These are phyloP conservation scores for Metarhizium album DNA, from an alignment of 2,329 filamentous ascomycete species.

Conservation along the genomic window DNA sequence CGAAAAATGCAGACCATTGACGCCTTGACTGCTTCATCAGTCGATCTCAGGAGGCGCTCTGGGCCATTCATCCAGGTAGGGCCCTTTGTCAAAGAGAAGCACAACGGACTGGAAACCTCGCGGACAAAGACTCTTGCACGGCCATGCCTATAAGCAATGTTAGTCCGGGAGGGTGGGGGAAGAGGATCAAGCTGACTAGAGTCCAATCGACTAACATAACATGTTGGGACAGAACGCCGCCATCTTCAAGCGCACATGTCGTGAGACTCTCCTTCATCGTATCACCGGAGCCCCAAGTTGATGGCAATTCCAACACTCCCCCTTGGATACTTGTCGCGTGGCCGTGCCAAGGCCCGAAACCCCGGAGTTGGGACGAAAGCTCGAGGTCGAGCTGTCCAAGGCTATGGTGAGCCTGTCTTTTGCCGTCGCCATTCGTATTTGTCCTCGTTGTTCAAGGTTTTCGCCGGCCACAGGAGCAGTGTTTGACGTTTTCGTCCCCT, in stretches of 20 bases:
- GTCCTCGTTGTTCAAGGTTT: not conserved
- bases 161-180: not conserved
- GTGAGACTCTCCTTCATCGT: conserved; percentile 6
- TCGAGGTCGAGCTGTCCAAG: not conserved
- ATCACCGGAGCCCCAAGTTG: conserved; percentile 3
- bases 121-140: not conserved
- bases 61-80: not conserved
- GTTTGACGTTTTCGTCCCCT: not conserved
- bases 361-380: not conserved
- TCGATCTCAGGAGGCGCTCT: not conserved
- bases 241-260: conserved; percentile 1
- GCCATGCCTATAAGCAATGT: not conserved
- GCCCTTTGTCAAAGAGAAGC: not conserved
- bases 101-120: not conserved
- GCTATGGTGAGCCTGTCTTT: not conserved
- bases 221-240: not conserved
- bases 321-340: conserved; percentile 2
- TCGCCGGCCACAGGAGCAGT: not conserved
- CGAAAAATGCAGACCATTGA: too few species aligned
- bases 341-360: conserved; percentile 7
- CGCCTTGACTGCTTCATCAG: too few species aligned
- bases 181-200: not conserved
- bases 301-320: conserved; percentile 1
- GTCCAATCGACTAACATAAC: not conserved
- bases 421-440: not conserved